These are phyloP conservation scores for Lizonia empirigonia DNA, from an alignment of 2,329 filamentous ascomycete genomes.

Conservation along the genomic window DNA sequence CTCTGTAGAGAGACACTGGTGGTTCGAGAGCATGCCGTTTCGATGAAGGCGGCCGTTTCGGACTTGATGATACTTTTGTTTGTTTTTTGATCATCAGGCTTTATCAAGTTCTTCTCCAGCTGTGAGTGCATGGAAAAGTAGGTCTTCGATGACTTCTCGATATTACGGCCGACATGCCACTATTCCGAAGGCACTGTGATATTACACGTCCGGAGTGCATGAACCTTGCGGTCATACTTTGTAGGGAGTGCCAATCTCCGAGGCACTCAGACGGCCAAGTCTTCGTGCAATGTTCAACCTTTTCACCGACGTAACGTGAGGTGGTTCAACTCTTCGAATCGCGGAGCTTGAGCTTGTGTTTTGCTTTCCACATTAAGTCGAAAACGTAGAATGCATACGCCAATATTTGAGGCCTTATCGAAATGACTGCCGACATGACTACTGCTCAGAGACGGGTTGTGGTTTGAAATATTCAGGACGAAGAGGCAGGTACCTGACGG, in stretches of 20 bases:
- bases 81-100: background rate
- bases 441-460: background rate
- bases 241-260: background rate
- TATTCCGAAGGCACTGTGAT: too few relatives aligned
- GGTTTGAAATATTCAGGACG: too few relatives aligned
- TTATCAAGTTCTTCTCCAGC: background rate
- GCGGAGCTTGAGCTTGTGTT: background rate
- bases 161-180: background rate
- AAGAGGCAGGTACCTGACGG: slow-evolving; percentile 5
- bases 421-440: background rate
- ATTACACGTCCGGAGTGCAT: background rate
- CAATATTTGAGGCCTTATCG: too few relatives aligned
- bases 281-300: background rate
- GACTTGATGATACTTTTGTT: background rate
- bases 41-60: background rate
- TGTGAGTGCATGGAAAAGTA: background rate
- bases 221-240: background rate
- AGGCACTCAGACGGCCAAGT: too few relatives aligned
- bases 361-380: background rate
- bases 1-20: background rate
- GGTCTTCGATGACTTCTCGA: background rate
- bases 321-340: background rate
- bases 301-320: background rate
- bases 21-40: background rate
- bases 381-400: too few relatives aligned